phyloP scores from a whole-genome alignment of 2,329 filamentous ascomycete genomes.

The Botrytis sinoallii region DNA sequence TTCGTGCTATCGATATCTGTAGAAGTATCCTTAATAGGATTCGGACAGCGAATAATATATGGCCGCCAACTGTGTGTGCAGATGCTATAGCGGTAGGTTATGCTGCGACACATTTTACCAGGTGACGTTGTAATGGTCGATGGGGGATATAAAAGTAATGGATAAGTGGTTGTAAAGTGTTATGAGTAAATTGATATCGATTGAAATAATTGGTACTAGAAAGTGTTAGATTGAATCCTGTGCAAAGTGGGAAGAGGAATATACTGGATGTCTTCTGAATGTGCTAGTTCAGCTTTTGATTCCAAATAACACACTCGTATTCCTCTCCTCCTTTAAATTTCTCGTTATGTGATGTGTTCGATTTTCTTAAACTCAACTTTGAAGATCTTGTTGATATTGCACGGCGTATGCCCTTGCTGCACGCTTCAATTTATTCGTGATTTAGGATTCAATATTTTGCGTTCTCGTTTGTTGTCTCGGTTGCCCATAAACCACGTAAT shows the following conservation, averaged over 20 bases:
- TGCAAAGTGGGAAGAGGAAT: too few relatives aligned
- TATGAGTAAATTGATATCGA: background rate
- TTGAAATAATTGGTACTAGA: background rate
- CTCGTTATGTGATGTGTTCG: background rate
- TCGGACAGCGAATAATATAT: background rate
- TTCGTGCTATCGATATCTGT: background rate
- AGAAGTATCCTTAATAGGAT: background rate
- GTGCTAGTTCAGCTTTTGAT: background rate
- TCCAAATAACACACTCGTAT: background rate
- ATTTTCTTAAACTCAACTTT: background rate
- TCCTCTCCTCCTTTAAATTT: background rate
- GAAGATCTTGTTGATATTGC: background rate
- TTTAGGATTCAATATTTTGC: background rate
- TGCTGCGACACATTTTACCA: background rate
- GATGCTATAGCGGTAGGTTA: background rate
- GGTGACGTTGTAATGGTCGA: background rate
- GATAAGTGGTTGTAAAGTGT: background rate
- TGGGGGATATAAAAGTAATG: background rate
- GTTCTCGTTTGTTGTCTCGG: background rate
- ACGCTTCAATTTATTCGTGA: background rate
- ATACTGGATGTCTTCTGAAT: background rate
- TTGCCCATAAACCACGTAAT: background rate
- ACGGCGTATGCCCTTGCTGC: background rate
- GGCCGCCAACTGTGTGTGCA: slow-evolving; percentile 6
- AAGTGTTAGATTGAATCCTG: background rate